These are phyloP conservation scores for Lachnellula suecica DNA, from an alignment of 2,329 filamentous ascomycete species.

Conservation along the genomic window DNA sequence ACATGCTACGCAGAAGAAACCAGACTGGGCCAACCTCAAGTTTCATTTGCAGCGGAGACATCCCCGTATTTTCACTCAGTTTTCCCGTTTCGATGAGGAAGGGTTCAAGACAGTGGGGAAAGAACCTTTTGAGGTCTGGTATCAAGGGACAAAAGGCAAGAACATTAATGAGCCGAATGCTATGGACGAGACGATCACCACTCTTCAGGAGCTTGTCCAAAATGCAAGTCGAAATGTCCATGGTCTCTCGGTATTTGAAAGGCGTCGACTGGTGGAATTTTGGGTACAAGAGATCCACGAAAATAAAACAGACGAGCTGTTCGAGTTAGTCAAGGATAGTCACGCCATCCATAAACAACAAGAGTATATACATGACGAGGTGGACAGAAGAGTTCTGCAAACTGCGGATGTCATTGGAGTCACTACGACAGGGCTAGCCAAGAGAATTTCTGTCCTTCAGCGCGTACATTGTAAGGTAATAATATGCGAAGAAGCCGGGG, in stretches of 20 bases:
- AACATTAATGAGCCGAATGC: not conserved
- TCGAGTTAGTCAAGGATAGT: constrained; percentile 6
- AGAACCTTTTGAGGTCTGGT: constrained; percentile 21
- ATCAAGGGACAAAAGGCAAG: not conserved
- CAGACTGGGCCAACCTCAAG: constrained; percentile 13
- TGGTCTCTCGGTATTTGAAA: constrained; percentile 4
- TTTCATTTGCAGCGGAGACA: constrained; percentile 11
- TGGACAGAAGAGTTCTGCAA: constrained; percentile 14
- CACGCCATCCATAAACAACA: not conserved
- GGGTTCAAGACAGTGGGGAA: constrained; percentile 14
- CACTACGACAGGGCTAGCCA: constrained; percentile 52
- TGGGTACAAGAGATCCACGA: constrained; percentile 15
- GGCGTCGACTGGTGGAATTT: constrained; percentile 9
- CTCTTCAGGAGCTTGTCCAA: constrained; percentile 4
- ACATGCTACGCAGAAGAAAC: constrained; percentile 8
- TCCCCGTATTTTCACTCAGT: constrained; percentile 17
- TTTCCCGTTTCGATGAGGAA: constrained; percentile 15
- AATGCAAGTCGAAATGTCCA: constrained; percentile 8
- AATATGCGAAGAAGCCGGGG: constrained; percentile 42
- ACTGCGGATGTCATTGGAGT: constrained; percentile 47
- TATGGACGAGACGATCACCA: not conserved
- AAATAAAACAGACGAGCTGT: constrained; percentile 10
- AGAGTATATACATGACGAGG: constrained; percentile 11
- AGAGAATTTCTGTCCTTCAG: constrained; percentile 36
- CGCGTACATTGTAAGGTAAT: constrained; percentile 24